A percentile compares a stretch with the other conserved stretches of the same genome.
These are phyloP conservation scores for Mycena pura DNA, from an alignment of 768 basidiomycete species.

Conservation along the genomic window DNA sequence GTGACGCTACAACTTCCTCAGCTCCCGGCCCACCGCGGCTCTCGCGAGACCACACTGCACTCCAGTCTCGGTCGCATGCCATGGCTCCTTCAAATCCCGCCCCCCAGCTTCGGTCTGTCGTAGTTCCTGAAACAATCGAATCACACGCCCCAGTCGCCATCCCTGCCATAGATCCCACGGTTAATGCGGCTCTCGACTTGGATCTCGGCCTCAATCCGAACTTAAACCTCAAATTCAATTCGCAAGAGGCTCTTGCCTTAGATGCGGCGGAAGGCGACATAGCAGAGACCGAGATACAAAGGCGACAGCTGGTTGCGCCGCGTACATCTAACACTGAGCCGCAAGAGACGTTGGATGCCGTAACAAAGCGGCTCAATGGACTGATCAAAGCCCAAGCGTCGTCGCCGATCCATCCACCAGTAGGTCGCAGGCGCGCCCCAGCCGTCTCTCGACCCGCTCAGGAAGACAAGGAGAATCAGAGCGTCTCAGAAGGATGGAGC, in stretches of 20 bases:
- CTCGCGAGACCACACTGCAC: conserved; percentile 7
- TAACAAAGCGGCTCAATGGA: conserved; percentile 54
- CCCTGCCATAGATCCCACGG: conserved; percentile 3
- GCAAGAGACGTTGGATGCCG: conserved; percentile 51
- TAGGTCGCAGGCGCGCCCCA: conserved; percentile 5
- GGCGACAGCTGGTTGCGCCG: conserved; percentile 50
- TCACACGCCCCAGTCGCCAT: conserved; percentile 15
- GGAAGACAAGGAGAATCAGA: conserved; percentile 53
- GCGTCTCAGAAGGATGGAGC: conserved; percentile 44
- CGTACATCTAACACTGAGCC: conserved; percentile 46
- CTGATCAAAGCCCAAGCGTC: conserved; percentile 31
- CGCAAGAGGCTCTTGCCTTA: conserved; percentile 11
- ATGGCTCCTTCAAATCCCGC: not conserved
- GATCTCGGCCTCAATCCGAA: conserved; percentile 21
- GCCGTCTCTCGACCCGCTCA: conserved; percentile 23
- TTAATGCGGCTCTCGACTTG: conserved; percentile 17
- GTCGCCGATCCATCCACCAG: conserved; percentile 28
- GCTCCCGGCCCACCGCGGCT: conserved; percentile 3
- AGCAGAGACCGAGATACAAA: not conserved
- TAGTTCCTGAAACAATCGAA: not conserved
- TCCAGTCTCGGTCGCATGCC: conserved; percentile 7
- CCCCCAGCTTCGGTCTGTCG: conserved; percentile 2
- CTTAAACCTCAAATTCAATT: conserved; percentile 17
- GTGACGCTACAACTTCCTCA: not conserved
- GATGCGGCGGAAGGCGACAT: conserved; percentile 1